These are phyloP conservation scores for Fusarium gaditjirri DNA, from an alignment of 2,329 filamentous ascomycete species.

Conservation along the genomic window DNA sequence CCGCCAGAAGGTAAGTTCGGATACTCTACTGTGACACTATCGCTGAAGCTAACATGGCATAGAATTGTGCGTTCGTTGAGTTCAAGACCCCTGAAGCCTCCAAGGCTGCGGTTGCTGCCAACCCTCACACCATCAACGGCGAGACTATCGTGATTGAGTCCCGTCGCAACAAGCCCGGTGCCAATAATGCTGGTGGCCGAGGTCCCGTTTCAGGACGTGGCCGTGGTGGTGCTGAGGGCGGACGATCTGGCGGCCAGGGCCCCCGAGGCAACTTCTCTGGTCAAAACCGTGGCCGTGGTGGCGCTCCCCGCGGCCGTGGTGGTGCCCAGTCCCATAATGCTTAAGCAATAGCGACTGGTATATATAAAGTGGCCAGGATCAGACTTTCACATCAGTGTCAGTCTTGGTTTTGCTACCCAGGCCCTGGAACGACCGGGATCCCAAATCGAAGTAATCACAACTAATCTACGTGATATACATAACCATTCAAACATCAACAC, in stretches of 20 bases:
- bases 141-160: conserved; percentile 90
- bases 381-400: background rate
- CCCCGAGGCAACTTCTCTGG: conserved; percentile 78
- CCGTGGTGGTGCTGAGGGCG: conserved; percentile 71
- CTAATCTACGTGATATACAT: conserved; percentile 6
- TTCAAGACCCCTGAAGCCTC: conserved; percentile 85
- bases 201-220: conserved; percentile 71
- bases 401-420: conserved; percentile 1
- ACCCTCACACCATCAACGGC: conserved; percentile 85
- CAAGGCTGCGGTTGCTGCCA: conserved; percentile 82
- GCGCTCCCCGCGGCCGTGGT: conserved; percentile 72
- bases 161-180: conserved; percentile 79
- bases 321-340: conserved; percentile 65
- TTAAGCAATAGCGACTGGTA: conserved; percentile 45
- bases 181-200: conserved; percentile 74
- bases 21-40: background rate
- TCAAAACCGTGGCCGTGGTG: conserved; percentile 72
- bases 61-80: conserved; percentile 98
- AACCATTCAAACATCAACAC: conserved; percentile 1
- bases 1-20: conserved; percentile 76
- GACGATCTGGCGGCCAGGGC: conserved; percentile 69
- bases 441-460: background rate
- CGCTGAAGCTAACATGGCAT: conserved; percentile 33
- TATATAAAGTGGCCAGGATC: conserved; percentile 13
- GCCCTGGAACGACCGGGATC: background rate